Evolutionary conservation across 371 early-diverging fungal species (phyloP), one percentile per base, ranked within the genome.

Genomic region (Coemansia sp.): DNA sequence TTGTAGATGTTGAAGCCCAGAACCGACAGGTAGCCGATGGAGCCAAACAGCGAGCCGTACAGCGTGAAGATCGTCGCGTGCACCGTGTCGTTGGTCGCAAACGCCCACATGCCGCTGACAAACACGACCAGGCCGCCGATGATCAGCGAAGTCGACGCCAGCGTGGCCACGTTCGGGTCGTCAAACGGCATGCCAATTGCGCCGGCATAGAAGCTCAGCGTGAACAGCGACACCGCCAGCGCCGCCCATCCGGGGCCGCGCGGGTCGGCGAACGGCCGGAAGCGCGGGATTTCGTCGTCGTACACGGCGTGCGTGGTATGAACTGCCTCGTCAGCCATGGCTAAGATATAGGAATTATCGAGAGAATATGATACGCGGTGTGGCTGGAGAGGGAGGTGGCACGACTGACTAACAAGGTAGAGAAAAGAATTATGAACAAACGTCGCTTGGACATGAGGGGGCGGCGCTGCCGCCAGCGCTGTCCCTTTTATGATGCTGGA

Each of bases 1-100:
- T 75, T 75, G 70, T 75, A 75, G 63, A 75, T 62, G 63, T 75
- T 75, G 63, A 75, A 75, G 11, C 75, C 75, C 6, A 75, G 56
- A 20, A 71, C 59, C 20, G 66, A 65, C 26, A 75, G 66, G 11
- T 62, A 65, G 13, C 75, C 75, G 11, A 75, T 49, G 9, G 75
- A 40, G 51, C 75, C 75, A 47, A 75, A 75, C 56, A 75, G 59
- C 43, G 75, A 71, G 20, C 75, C 75, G n/a, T 75, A 75, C 49
- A 75, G 72, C 13, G 75, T 75, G 58, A 75, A 75, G 53, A 75
- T 66, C 31, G 75, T 75, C 1, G 75, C 75, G 49, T 71, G 72
- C 30, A 75, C 63, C 2, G 75, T 70, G 60, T 75, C 72, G 66
- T 75, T 75, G 51, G 67, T 52, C 13, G 75, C 75, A 63, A 75